Percentiles rank a stretch among this genome's conserved stretches.
phyloP scores from a whole-genome alignment of 805 yeast species.

The Sungouiella thailandica region DNA sequence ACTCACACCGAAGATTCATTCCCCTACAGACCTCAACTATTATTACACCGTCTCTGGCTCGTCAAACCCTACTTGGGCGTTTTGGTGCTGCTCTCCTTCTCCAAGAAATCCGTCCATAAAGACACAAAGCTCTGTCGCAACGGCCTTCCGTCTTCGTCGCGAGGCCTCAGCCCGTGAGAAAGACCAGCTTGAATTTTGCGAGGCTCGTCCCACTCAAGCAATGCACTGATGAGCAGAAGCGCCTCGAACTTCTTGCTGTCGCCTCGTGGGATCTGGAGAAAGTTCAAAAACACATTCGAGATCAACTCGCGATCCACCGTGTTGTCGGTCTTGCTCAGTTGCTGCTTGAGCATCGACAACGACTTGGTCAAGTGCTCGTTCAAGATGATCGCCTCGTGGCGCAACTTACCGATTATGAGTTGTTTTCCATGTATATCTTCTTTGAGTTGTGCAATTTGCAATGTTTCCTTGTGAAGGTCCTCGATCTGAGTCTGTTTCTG shows the following conservation, averaged over 20 bases:
- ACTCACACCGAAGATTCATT: too few species aligned
- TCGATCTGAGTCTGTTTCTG: conserved; percentile 4
- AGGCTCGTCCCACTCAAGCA: conserved; percentile 83
- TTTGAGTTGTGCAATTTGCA: conserved; percentile 45
- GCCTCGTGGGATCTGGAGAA: conserved; percentile 82
- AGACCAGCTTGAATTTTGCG: conserved; percentile 75
- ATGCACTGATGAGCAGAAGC: conserved; percentile 73
- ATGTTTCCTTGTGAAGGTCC: conserved; percentile 15
- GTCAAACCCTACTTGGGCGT: too few species aligned
- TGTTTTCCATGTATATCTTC: conserved; percentile 57
- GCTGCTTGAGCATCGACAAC: conserved; percentile 72
- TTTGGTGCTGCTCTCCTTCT: conserved; percentile 73
- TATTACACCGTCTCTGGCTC: too few species aligned
- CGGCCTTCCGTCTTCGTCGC: conserved; percentile 18
- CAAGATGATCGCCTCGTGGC: conserved; percentile 90
- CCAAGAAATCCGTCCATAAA: conserved; percentile 75
- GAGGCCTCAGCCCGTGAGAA: conserved; percentile 23
- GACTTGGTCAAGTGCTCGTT: conserved; percentile 97
- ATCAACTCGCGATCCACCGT: conserved; percentile 85
- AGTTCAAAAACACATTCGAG: conserved; percentile 79
- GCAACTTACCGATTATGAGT: conserved; percentile 77
- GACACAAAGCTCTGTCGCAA: conserved; percentile 58
- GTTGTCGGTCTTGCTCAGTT: conserved; percentile 54
- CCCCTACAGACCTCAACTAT: too few species aligned
- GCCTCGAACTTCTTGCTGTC: conserved; percentile 95